These are phyloP conservation scores for Pleurotus pulmonarius DNA, from an alignment of 768 basidiomycete genomes.

Conservation along the genomic window DNA sequence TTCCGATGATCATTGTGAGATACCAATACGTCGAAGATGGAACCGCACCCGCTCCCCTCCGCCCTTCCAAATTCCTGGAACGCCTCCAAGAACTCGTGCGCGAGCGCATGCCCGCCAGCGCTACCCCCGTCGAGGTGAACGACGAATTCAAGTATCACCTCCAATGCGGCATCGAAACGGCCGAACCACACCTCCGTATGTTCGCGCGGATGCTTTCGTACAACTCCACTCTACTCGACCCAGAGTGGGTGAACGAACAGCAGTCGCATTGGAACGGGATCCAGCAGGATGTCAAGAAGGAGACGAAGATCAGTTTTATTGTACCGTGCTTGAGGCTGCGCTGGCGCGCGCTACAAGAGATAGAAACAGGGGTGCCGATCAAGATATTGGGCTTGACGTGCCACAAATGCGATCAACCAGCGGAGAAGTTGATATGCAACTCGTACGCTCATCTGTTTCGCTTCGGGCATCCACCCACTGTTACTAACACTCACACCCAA, in stretches of 20 bases:
- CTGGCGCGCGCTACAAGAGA: constrained; percentile 15
- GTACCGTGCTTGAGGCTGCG: constrained; percentile 16
- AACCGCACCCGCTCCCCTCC: neutral
- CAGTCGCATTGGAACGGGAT: constrained; percentile 19
- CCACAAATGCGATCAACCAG: constrained; percentile 11
- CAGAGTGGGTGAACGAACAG: constrained; percentile 10
- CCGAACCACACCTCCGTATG: constrained; percentile 16
- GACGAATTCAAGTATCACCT: constrained; percentile 13
- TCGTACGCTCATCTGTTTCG: constrained; percentile 9
- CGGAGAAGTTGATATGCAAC: constrained; percentile 12
- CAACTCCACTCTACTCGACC: constrained; percentile 14
- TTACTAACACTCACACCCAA: too few relatives aligned
- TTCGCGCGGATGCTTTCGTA: constrained; percentile 17
- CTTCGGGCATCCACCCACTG: too few relatives aligned
- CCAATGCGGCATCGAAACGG: constrained; percentile 10
- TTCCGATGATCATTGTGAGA: constrained; percentile 14
- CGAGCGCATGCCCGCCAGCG: constrained; percentile 9
- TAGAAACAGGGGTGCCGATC: constrained; percentile 13
- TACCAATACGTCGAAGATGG: constrained; percentile 17
- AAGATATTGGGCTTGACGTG: constrained; percentile 6
- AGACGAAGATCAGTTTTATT: constrained; percentile 16
- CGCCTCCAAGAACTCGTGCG: constrained; percentile 13
- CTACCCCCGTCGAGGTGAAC: constrained; percentile 10
- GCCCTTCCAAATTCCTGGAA: constrained; percentile 13
- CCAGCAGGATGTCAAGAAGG: constrained; percentile 10